Evolutionary conservation across 2,329 filamentous ascomycete species (phyloP), one percentile per base, ranked within the genome.

Genomic region (Xylaria sp.): DNA sequence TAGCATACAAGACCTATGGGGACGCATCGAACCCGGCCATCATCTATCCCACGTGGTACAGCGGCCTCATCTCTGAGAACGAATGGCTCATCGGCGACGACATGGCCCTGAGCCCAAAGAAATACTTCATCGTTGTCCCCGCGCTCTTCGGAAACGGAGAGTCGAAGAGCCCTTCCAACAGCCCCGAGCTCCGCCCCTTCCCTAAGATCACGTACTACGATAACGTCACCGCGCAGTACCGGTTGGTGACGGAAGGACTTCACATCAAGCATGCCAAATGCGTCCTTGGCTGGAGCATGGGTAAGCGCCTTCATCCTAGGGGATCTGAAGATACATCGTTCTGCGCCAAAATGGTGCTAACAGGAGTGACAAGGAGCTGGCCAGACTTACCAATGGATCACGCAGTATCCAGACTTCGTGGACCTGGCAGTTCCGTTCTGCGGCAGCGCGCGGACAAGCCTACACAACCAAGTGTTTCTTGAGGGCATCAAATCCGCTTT

Each of bases 1-100:
- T 93, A 49, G 88, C 89, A 16, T 93, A 90, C 77, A 91, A 89
- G 71, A 90, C 89, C 0, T 87, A 89, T 61, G 90, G 90, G 18
- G 76, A 86, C 51, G 68, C 81, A 0, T 78, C 74, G 0, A 76
- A 74, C 5, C 88, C 89, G 7, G 85, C 84, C 2, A 82, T 92
- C 53, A 81, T 92, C 56, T 92, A 92, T 65, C 90, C 89, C 2
- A 86, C 85, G 2, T 92, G 89, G 89, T 92, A 86, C 68, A 71
- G 68, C 48, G 71, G 70, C 73, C 75, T 72, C 2, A 89, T 92
- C 57, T 74, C 78, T 2, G 86, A 90, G 64, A 92, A 92, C 56
- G 78, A 88, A 67, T 92, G 89, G 89, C 80, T 92, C 9, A 79
- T 90, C 39, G 87, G 87, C 11, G 69, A 80, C 5, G 79, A 84